Conservation (phyloP, 164 flowering plant species). For the Kingdonia uniflora region DNA sequence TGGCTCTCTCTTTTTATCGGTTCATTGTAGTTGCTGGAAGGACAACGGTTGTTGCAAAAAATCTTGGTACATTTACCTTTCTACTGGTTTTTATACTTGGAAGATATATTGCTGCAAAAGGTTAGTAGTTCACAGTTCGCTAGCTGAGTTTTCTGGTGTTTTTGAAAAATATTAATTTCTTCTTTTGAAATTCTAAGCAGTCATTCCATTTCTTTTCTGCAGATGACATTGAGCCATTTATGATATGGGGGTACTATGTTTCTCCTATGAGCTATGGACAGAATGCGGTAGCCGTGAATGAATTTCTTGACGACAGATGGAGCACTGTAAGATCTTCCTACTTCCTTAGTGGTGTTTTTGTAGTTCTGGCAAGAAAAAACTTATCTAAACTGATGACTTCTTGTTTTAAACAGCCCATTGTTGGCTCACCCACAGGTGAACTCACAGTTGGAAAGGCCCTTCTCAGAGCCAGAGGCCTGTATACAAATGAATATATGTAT, state of each 20-base stretch:
- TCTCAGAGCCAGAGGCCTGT: conserved; percentile 37
- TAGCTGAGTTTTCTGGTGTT: neutral
- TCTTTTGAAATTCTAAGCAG: conserved; percentile 2
- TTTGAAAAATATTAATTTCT: too few relatives aligned
- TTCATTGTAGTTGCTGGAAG: conserved; percentile 46
- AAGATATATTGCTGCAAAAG: too few relatives aligned
- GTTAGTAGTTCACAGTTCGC: conserved; percentile 10
- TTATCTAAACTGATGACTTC: neutral
- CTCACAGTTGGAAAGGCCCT: too few relatives aligned
- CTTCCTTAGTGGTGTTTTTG: neutral
- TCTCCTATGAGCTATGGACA: too few relatives aligned
- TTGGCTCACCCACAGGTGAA: too few relatives aligned
- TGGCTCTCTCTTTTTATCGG: conserved; percentile 46
- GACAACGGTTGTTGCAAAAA: conserved; percentile 32
- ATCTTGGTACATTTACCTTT: conserved; percentile 37
- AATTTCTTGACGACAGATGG: conserved; percentile 57
- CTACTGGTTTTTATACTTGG: too few relatives aligned
- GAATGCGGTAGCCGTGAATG: conserved; percentile 45
- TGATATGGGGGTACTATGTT: too few relatives aligned
- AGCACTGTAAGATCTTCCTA: conserved; percentile 26
- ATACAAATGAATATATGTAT: conserved; percentile 32
- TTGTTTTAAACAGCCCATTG: conserved; percentile 25
- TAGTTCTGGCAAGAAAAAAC: neutral
- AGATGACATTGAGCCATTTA: conserved; percentile 46
- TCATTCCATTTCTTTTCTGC: conserved; percentile 3